phyloP scores from a whole-genome alignment of 2,329 filamentous ascomycete species.

The Paramyrothecium roridum region DNA sequence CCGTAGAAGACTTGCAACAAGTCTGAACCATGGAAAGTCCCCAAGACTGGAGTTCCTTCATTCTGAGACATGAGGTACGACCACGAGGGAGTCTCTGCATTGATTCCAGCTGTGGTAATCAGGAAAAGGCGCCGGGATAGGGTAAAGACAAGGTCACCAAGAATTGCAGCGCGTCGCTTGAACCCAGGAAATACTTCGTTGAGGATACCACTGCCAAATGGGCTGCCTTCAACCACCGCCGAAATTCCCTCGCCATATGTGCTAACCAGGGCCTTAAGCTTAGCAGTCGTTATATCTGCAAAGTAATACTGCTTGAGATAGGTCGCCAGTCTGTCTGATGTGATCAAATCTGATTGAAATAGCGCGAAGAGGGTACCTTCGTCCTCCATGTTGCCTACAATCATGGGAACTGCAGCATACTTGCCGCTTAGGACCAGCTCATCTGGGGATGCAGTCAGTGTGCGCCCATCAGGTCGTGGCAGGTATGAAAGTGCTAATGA shows the following conservation, averaged over 20 bases:
- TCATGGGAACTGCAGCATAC: slow-evolving; percentile 58
- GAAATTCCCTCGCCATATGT: slow-evolving; percentile 48
- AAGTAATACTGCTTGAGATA: slow-evolving; percentile 55
- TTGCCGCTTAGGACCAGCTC: slow-evolving; percentile 39
- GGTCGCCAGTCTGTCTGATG: slow-evolving; percentile 43
- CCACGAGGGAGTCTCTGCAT: slow-evolving; percentile 50
- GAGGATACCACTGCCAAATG: slow-evolving; percentile 53
- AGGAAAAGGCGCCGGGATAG: slow-evolving; percentile 40
- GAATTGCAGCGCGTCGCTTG: slow-evolving; percentile 60
- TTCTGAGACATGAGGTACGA: slow-evolving; percentile 59
- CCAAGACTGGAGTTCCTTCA: slow-evolving; percentile 57
- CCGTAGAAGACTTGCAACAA: slow-evolving; percentile 53
- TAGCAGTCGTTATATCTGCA: slow-evolving; percentile 25
- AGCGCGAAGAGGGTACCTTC: slow-evolving; percentile 64
- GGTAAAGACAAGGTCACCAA: slow-evolving; percentile 60
- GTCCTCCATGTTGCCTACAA: slow-evolving; percentile 63
- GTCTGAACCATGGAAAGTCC: slow-evolving; percentile 61
- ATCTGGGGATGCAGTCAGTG: slow-evolving; percentile 52
- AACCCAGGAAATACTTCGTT: slow-evolving; percentile 64
- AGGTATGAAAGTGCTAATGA: slow-evolving; percentile 60
- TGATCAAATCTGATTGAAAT: slow-evolving; percentile 56
- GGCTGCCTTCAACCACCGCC: slow-evolving; percentile 53
- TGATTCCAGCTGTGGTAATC: slow-evolving; percentile 29
- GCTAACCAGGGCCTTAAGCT: slow-evolving; percentile 46
- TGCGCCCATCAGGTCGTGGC: slow-evolving; percentile 56